Base-by-base conservation (phyloP, 805 yeast genomes). In the Cyberlindnera amylophila region DNA sequence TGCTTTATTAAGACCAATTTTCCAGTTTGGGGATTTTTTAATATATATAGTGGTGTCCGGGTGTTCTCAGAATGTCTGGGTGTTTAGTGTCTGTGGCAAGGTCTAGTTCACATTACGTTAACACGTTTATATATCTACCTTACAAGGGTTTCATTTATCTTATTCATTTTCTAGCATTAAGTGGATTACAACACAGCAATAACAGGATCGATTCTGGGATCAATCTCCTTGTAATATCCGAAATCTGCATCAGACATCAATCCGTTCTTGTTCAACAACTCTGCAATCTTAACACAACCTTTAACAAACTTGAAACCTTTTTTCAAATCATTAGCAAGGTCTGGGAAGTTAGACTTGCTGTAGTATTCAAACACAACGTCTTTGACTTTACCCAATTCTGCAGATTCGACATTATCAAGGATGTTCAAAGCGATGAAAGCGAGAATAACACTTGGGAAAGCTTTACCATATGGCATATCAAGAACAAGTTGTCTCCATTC, bases 401-500 rank as follows among this genome's bases (percentile, higher is more conserved):
- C 24, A 14, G 41, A 14, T 15, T n/a, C 18, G 6, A 36, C 34
- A 23, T 50, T 29, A 15, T 59, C 62, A 14, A 60, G 36, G n/a
- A 51, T 35, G 2, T 75, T 64, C 53, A 79, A 79, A 6, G 74
- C 65, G 4, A 82, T 67, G 10, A 83, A 70, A 7, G 86, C 91
- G 53, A 81, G 59, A 12, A 84, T 65, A 1, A 87, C 79, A 54
- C 72, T 82, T 45, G 86, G 82, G 26, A 77, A 60, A 32, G 68
- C 66, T 21, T 58, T 59, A 44, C 69, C 73, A 55, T 85, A 86
- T 10, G 96, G 96, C 38, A 83, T 54, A 45, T 74, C 70, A 11
- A 64, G 53, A 3, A 77, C 75, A 34, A 88, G 61, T 7, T 64
- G 47, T 36, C 70, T 64, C 96, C 96, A 88, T 3, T 75, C 72